Evolutionary conservation across 305 asterid genomes (phyloP).

Genomic region (Fraxinus xanthoxyloides): DNA sequence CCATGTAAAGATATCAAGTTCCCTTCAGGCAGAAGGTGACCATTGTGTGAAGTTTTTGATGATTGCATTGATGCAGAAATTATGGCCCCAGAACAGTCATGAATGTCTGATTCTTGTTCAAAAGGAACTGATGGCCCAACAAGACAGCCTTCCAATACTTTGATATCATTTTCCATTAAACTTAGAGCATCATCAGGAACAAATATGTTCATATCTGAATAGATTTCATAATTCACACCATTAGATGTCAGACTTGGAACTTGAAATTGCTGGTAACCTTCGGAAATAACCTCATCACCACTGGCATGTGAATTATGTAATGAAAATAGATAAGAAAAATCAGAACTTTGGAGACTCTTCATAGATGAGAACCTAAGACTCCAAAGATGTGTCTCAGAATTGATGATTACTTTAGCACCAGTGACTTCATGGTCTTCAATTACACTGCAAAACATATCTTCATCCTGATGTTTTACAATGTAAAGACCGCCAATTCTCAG

Average conservation of each 20-base stretch:
- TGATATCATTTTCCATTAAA: slow-evolving; percentile 41
- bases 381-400: slow-evolving; percentile 46
- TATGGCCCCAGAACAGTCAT: slow-evolving; percentile 14
- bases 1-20: slow-evolving; percentile 63
- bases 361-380: slow-evolving; percentile 50
- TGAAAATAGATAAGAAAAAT: slow-evolving; percentile 27
- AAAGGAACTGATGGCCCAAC: slow-evolving; percentile 29
- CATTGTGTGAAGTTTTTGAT: slow-evolving; percentile 36
- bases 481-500: slow-evolving; percentile 65
- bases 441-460: slow-evolving; percentile 40
- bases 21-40: slow-evolving; percentile 64
- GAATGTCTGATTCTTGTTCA: slow-evolving; percentile 29
- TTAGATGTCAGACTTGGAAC: slow-evolving; percentile 27
- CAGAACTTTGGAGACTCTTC: slow-evolving; percentile 38
- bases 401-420: slow-evolving; percentile 43
- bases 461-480: slow-evolving; percentile 50
- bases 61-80: slow-evolving; percentile 30
- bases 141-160: slow-evolving; percentile 22
- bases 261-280: slow-evolving; percentile 30
- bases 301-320: slow-evolving; percentile 19
- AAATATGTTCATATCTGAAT: slow-evolving; percentile 48
- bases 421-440: slow-evolving; percentile 28
- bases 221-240: slow-evolving; percentile 25
- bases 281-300: slow-evolving; percentile 29
- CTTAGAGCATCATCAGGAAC: slow-evolving; percentile 45